Conservation (phyloP, 345 rosid species). For the Gossypium stocksii region DNA sequence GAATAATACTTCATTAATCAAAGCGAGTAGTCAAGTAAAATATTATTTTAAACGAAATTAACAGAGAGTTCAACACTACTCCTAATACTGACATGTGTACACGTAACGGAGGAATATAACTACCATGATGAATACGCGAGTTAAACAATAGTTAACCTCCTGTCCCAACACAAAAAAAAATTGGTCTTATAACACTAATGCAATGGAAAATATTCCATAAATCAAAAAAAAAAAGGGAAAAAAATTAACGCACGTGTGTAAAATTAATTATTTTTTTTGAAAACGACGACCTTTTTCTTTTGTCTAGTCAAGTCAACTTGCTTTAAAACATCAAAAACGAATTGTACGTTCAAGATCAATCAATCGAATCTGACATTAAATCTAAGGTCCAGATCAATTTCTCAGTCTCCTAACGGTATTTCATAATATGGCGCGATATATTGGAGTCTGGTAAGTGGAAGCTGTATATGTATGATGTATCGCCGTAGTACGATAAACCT, state of each 20-base stretch:
- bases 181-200: background rate
- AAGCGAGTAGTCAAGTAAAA: too few species aligned
- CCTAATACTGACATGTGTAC: too few species aligned
- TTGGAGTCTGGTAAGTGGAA: background rate
- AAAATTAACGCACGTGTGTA: background rate
- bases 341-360: background rate
- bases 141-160: too few species aligned
- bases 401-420: background rate
- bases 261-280: background rate
- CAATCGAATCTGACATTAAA: background rate
- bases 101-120: too few species aligned
- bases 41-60: too few species aligned
- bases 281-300: background rate
- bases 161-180: background rate
- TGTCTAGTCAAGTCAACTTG: background rate
- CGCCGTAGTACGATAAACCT: too few species aligned
- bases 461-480: background rate
- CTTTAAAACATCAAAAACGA: background rate
- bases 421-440: background rate
- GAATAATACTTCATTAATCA: too few species aligned
- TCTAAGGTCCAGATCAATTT: slow-evolving; percentile 3
- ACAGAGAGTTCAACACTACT: too few species aligned
- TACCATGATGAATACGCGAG: too few species aligned
- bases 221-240: background rate
- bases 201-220: background rate